These are phyloP conservation scores for Botrytis deweyae DNA, from an alignment of 2,329 filamentous ascomycete genomes.

Conservation along the genomic window DNA sequence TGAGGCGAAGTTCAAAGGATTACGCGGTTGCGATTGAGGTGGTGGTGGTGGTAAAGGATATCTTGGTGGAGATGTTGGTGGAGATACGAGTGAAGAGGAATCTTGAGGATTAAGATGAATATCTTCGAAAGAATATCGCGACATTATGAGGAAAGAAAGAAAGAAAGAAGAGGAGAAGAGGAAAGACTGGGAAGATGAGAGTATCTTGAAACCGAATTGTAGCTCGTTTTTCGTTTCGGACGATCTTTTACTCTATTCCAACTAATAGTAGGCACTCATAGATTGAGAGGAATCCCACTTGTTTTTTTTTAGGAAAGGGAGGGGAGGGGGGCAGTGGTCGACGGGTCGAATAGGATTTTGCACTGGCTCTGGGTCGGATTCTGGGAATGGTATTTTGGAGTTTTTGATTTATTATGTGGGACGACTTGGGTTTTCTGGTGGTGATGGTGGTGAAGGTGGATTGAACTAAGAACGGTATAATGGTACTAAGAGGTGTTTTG, in stretches of 20 bases:
- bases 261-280: conserved; percentile 5
- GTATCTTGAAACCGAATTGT: not conserved
- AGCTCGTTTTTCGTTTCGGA: not conserved
- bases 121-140: conserved; percentile 9
- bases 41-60: not conserved
- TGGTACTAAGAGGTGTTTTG: not conserved
- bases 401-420: not conserved
- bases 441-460: not conserved
- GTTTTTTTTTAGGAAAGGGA: not conserved
- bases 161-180: not conserved
- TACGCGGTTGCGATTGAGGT: not conserved
- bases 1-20: conserved; percentile 11
- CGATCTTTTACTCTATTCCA: conserved; percentile 10
- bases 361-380: not conserved
- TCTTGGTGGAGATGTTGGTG: not conserved
- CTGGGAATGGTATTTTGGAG: not conserved
- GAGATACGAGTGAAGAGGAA: conserved; percentile 7
- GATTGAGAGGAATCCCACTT: not conserved
- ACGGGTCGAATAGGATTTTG: conserved; percentile 2
- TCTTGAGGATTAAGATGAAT: conserved; percentile 3
- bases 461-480: not conserved
- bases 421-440: not conserved
- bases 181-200: not conserved
- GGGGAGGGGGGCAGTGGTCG: not conserved
- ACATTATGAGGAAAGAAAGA: not conserved